Evolutionary conservation across 73 alveolate genomes (phyloP), one percentile per base, ranked within the genome.

Genomic region (Stentor roeselii): DNA sequence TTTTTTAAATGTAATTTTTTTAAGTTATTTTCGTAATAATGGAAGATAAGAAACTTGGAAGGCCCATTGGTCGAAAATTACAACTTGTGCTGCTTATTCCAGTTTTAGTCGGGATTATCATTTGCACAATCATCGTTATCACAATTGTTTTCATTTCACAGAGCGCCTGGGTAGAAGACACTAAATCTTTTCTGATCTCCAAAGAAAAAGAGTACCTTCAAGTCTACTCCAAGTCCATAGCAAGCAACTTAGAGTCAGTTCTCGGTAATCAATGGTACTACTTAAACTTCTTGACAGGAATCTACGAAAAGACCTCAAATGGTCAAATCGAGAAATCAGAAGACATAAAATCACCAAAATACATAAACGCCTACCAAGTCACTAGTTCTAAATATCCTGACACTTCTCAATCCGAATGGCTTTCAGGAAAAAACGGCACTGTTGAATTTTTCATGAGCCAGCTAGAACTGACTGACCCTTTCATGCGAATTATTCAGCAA

Each of bases 31-130:
- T n/a, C n/a, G n/a, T n/a, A n/a, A n/a, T n/a, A n/a, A n/a, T n/a
- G 30, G 67, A 50, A 50, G 30, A 6, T 11, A 50, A 21, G 21
- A 50, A 50, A 21, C 21, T 50, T 11, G 67, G 67, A 6, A 50
- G 67, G 21, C 67, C 67, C 21, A 50, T 67, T 30, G 80, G 80
- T 40, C 21, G 37, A 67, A 67, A 67, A 32, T 40, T 67, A 27
- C 80, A 67, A 32, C 37, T 67, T 14, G 80, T 32, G 80, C n/a
- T 32, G 14, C 34, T 67, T 14, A 21, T 67, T 21, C 80, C 80
- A 21, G 27, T 67, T 1, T 36, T 67, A 1, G 50, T 67, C 21
- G 80, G 80, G 1, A 67, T 67, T 30, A 21, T 67, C 0, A 21
- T 67, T 0, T 21, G 80, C 42, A 32, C 80, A 21, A 21, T 67